Conservation (phyloP, 176 grass and related monocot species). For the Ensete ventricosum region DNA sequence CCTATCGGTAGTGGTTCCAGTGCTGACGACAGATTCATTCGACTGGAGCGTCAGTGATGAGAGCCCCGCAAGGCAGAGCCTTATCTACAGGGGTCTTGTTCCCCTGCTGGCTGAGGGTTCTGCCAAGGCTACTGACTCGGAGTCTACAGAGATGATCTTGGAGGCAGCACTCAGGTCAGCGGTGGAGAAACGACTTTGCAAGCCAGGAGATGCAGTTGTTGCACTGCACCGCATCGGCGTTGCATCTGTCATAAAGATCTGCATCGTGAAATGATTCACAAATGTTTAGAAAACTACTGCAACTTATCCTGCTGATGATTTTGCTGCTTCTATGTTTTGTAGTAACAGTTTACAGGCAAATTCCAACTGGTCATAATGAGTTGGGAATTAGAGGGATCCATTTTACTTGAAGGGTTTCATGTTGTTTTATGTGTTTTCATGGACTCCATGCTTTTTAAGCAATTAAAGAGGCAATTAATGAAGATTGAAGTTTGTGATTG, state of each 20-base stretch:
- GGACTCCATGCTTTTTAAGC: not conserved
- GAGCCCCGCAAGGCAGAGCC: slow-evolving; percentile 63
- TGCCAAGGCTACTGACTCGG: slow-evolving; percentile 74
- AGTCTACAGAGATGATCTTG: slow-evolving; percentile 79
- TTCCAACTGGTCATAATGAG: not conserved
- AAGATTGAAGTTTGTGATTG: no score
- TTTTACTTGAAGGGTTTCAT: not conserved
- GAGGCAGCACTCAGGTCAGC: slow-evolving; percentile 54
- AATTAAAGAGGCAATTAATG: not conserved
- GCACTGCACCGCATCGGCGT: slow-evolving; percentile 70
- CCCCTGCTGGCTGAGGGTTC: slow-evolving; percentile 74
- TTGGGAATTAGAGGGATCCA: not conserved
- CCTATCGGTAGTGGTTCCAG: slow-evolving; percentile 72
- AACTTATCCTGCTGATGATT: not conserved
- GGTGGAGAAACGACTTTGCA: slow-evolving; percentile 55
- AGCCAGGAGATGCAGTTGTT: slow-evolving; percentile 60
- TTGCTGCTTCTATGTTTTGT: not conserved
- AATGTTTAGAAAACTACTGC: not conserved
- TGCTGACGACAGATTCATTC: slow-evolving; percentile 61
- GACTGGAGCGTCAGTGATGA: slow-evolving; percentile 75
- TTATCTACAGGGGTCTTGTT: slow-evolving; percentile 70
- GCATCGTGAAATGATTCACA: slow-evolving; percentile 58
- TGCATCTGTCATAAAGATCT: slow-evolving; percentile 94
- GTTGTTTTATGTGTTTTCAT: not conserved
- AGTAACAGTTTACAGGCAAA: not conserved